These are phyloP conservation scores for Sarocladiaceae sp. DNA, from an alignment of 2,329 filamentous ascomycete species.

Conservation along the genomic window DNA sequence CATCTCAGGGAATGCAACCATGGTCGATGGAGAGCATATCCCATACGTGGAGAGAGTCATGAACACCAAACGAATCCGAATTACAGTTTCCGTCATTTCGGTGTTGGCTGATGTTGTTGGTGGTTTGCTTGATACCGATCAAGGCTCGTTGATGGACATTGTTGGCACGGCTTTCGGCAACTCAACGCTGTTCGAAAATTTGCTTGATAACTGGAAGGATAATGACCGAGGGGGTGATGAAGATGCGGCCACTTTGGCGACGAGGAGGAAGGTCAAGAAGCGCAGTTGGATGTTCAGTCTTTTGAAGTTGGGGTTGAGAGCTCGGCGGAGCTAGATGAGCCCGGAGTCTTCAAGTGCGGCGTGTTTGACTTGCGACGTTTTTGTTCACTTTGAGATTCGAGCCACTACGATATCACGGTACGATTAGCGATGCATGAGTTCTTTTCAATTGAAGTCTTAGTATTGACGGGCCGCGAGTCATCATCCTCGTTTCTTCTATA, in stretches of 20 bases:
- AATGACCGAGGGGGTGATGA: not conserved
- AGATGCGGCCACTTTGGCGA: not conserved
- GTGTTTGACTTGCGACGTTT: no score
- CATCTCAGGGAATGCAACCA: slow-evolving; percentile 35
- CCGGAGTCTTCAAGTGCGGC: no score
- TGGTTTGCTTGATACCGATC: slow-evolving; percentile 27
- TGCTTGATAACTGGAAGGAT: slow-evolving; percentile 30
- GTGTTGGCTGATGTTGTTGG: slow-evolving; percentile 32
- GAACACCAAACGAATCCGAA: slow-evolving; percentile 30
- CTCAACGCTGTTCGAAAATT: slow-evolving; percentile 32
- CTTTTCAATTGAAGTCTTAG: no score
- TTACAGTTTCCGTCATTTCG: slow-evolving; percentile 32
- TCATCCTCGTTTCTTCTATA: no score
- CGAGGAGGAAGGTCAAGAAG: not conserved
- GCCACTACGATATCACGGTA: no score
- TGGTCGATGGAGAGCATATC: slow-evolving; percentile 39
- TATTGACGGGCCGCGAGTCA: no score
- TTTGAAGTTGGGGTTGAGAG: not conserved
- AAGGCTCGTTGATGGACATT: slow-evolving; percentile 25
- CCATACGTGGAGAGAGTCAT: slow-evolving; percentile 38
- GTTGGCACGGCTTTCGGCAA: slow-evolving; percentile 34
- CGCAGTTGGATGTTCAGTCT: slow-evolving; percentile 5
- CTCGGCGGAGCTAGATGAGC: not conserved
- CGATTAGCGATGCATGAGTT: no score
- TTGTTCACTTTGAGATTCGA: no score